A percentile compares a stretch with the other conserved stretches of the same genome.
Conservation (phyloP, 176 grass and related monocot genomes). For the Eragrostis nindensis region DNA sequence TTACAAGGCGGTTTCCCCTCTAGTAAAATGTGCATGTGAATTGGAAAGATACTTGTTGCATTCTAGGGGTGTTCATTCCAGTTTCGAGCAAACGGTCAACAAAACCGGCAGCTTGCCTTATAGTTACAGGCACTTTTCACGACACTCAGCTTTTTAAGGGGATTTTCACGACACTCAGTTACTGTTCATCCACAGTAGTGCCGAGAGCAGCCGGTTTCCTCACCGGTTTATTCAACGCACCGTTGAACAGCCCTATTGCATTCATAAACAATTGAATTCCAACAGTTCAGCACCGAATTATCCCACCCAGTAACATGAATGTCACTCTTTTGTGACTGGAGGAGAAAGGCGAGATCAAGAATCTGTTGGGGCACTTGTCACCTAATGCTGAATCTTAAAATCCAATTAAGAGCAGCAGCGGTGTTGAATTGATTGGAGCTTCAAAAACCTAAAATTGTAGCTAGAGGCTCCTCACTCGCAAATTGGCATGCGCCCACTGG, state of each 20-base stretch:
- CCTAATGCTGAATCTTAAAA: slow-evolving; percentile 9
- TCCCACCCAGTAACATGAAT: background rate
- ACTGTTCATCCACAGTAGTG: too few species aligned
- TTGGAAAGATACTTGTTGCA: background rate
- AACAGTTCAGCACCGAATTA: background rate
- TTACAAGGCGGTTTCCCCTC: background rate
- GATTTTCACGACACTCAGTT: too few species aligned
- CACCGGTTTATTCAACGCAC: too few species aligned
- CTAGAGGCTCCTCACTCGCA: background rate
- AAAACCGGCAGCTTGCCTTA: too few species aligned
- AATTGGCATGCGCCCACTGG: background rate
- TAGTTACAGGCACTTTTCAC: too few species aligned
- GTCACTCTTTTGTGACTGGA: background rate
- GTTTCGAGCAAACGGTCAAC: too few species aligned
- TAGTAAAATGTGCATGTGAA: background rate
- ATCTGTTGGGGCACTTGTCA: background rate
- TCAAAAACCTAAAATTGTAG: background rate
- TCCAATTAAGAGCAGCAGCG: background rate
- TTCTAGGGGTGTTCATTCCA: too few species aligned
- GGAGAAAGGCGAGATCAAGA: background rate
- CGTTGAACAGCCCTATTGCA: too few species aligned
- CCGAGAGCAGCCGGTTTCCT: too few species aligned
- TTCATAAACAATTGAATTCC: slow-evolving; percentile 4
- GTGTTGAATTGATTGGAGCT: background rate
- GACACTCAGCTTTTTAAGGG: too few species aligned